Conservation (phyloP, 441 rosid species). For the Adansonia gregorii region DNA sequence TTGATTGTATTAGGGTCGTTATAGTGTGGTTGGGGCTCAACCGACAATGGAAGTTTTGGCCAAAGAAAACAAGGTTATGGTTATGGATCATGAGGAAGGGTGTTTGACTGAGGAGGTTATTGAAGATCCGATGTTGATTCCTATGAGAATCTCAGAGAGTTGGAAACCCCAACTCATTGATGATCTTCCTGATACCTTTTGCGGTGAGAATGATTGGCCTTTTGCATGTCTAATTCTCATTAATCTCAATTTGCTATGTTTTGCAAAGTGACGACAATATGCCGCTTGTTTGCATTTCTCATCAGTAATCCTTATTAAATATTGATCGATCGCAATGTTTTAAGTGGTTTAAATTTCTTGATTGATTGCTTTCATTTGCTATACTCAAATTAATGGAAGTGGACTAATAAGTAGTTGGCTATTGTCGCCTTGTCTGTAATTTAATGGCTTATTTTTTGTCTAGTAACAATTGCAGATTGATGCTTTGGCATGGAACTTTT, state of each 20-base stretch:
- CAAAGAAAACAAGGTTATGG: slow-evolving; percentile 67
- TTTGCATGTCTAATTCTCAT: slow-evolving; percentile 6
- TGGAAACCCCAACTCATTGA: slow-evolving; percentile 79
- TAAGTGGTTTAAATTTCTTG: not conserved
- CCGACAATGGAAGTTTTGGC: slow-evolving; percentile 84
- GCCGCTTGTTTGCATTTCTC: not conserved
- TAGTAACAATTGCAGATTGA: not conserved
- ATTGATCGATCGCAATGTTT: not conserved
- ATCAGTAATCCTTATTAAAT: not conserved
- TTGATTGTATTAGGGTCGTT: slow-evolving; percentile 60
- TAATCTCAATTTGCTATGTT: not conserved
- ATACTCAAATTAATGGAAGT: not conserved
- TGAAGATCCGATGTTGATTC: slow-evolving; percentile 81
- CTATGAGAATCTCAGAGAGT: slow-evolving; percentile 63
- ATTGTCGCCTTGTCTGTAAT: not conserved
- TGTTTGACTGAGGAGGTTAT: slow-evolving; percentile 58
- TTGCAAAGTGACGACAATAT: not conserved
- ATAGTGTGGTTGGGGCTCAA: slow-evolving; percentile 83
- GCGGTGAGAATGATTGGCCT: slow-evolving; percentile 55
- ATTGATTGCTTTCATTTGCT: slow-evolving; percentile 15
- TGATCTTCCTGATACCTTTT: slow-evolving; percentile 85
- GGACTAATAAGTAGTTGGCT: not conserved
- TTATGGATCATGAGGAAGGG: slow-evolving; percentile 73
- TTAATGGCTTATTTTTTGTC: not conserved
- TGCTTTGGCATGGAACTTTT: not conserved